phyloP scores from a whole-genome alignment of 345 rosid species.

The Dipteronia sinensis region DNA sequence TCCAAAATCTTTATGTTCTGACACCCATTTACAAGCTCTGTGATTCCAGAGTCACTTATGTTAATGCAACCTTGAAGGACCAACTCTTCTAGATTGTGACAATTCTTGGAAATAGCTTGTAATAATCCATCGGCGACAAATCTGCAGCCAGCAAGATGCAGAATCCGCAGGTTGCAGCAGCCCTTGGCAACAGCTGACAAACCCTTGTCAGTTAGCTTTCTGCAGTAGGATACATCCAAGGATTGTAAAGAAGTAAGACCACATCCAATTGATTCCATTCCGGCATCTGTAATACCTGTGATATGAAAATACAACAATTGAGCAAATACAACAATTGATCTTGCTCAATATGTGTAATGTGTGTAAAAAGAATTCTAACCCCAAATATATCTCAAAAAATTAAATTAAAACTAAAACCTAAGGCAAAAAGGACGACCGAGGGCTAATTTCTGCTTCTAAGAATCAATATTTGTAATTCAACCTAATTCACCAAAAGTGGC shows the following conservation, averaged over 20 bases:
- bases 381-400: too few species aligned
- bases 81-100: conserved; percentile 58
- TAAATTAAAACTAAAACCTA: background rate
- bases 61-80: conserved; percentile 80
- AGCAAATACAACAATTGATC: background rate
- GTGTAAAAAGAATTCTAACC: too few species aligned
- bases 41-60: conserved; percentile 67
- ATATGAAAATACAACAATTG: background rate
- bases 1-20: conserved; percentile 60
- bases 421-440: background rate
- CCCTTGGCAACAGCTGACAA: conserved; percentile 74
- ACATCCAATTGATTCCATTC: conserved; percentile 65
- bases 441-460: too few species aligned
- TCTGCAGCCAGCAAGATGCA: conserved; percentile 79
- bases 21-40: conserved; percentile 71
- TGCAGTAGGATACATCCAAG: conserved; percentile 84
- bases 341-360: background rate
- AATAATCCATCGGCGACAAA: conserved; percentile 56
- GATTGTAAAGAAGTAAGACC: conserved; percentile 72
- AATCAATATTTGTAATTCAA: background rate
- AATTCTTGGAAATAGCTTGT: conserved; percentile 57
- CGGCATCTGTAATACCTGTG: conserved; percentile 81
- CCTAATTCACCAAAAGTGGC: background rate
- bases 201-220: conserved; percentile 86
- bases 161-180: conserved; percentile 58